Base-by-base conservation (phyloP, 139 green algal genomes). In the Gonium pectorale region DNA sequence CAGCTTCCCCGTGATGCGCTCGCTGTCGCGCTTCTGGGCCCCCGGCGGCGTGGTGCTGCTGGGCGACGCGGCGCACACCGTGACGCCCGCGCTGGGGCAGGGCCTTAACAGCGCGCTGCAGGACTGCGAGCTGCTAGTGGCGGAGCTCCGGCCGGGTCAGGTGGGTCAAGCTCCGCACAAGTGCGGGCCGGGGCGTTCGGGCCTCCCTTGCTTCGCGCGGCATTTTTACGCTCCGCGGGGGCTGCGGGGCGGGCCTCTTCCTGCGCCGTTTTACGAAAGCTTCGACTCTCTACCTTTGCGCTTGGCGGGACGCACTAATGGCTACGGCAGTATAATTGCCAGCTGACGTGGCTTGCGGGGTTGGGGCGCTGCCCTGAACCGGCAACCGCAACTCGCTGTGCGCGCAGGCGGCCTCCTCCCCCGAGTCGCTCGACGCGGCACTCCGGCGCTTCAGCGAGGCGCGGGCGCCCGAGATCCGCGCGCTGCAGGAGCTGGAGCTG, bases 401-500 rank as follows among this genome's bases (percentile, higher is more conserved):
- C n/a, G n/a, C n/a, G n/a, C n/a, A n/a, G n/a, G n/a, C n/a, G n/a
- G n/a, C n/a, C n/a, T n/a, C n/a, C 29, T 15, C 59, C 59, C 29
- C 59, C 0, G 73, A 43, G 4, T 40, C 19, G 31, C 15, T 84
- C 29, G 62, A 74, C 62, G 63, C 60, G 6, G 78, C 78, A 19
- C 26, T 84, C 15, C 78, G 63, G 31, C 44, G 33, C 6, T 84
- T 75, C 60, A 75, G 62, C 44, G 78, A 73, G 44, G 17, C 43
- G 13, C 78, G 78, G 5, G 78, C 44, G n/a, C 62, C 63, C 31
- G 31, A 84, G 37, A 40, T 84, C 24, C 41, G 78, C 22, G 78
- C 78, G 31, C 60, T 84, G 62, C 78, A 84, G 62, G 78, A 84
- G 62, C 78, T 84, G 78, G 78, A 84, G 78, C 78, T 84, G 43